Base-by-base conservation (phyloP, 331 rosid genomes). In the Quercus tomentella region DNA sequence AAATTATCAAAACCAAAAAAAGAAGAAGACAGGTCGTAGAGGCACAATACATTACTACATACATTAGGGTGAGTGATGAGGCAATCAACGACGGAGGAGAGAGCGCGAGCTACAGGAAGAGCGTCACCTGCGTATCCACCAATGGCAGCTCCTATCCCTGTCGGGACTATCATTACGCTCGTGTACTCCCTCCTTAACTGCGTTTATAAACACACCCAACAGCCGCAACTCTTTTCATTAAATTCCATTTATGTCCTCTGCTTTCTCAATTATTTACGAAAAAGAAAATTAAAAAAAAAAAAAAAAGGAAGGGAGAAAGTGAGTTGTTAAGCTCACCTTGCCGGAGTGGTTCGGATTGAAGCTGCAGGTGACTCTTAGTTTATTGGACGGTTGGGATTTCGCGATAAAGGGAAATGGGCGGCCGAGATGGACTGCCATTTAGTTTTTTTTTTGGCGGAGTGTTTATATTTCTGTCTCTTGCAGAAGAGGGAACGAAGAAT, bases 71-170 rank as follows among this genome's bases (percentile, higher is more conserved):
- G 97, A 66, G 93, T 76, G 84, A 91, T 88, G 51, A 94, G 98
- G 82, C 97, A 92, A 81, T 94, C 97, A 5, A 91, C 97, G 58
- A 91, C 91, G 20, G 90, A 76, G 77, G 97, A 87, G 60, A 92
- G 90, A 33, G 97, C 89, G 25, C 97, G 97, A 58, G 94, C 97
- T 41, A 91, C 93, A 1, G 98, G 97, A 73, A 94, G 69, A 66
- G 98, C 93, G 51, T 94, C 97, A 3, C 97, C 97, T 4, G 97
- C 97, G 72, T 79, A 91, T 43, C 98, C 97, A 81, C 98, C 97
- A 35, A 94, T 94, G 76, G 97, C 72, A 22, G 98, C 98, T 61
- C 95, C 95, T 37, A 88, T 66, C 3, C 98, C 97, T 16, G 98
- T 92, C 0, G 97, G 97, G 56, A 89, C 90, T 79, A 92, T 92